phyloP scores from a whole-genome alignment of 176 grass and related monocot genomes.

The Dendrocalamus sinicus region DNA sequence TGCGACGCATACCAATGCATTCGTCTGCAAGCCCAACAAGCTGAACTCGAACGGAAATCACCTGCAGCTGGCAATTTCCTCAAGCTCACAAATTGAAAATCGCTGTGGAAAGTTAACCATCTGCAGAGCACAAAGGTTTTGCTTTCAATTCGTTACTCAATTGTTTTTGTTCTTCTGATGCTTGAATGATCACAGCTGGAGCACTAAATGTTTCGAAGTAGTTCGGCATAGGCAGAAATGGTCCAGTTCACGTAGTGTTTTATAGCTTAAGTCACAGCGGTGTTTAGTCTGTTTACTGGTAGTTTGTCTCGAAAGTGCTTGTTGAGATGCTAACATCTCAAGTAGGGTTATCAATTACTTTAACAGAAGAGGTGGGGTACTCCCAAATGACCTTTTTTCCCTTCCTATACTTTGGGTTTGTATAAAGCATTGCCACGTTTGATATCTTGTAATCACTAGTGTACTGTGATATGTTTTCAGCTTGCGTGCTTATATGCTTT shows the following conservation, averaged over 20 bases:
- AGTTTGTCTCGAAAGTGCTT: background rate
- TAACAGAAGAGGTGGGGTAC: background rate
- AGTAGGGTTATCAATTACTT: background rate
- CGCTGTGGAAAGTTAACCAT: constrained; percentile 25
- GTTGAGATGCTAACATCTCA: background rate
- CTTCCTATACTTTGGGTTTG: background rate
- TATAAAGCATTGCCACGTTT: background rate
- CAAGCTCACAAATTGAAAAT: constrained; percentile 20
- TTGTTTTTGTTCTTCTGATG: background rate
- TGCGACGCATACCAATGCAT: constrained; percentile 31
- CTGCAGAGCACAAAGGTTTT: constrained; percentile 57
- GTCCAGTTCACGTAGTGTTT: no score
- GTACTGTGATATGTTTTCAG: constrained; percentile 10
- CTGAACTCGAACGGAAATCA: constrained; percentile 18
- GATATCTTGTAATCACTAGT: background rate
- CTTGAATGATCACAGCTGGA: background rate
- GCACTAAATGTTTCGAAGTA: background rate
- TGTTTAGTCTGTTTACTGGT: no score
- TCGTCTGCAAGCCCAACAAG: constrained; percentile 28
- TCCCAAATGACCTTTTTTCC: background rate
- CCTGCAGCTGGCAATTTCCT: constrained; percentile 22
- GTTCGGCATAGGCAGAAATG: background rate
- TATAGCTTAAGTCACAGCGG: no score
- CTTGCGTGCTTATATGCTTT: background rate
- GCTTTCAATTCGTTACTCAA: background rate